Conservation (phyloP, 1,284 basidiomycete species). For the Heterobasidion occidentale region DNA sequence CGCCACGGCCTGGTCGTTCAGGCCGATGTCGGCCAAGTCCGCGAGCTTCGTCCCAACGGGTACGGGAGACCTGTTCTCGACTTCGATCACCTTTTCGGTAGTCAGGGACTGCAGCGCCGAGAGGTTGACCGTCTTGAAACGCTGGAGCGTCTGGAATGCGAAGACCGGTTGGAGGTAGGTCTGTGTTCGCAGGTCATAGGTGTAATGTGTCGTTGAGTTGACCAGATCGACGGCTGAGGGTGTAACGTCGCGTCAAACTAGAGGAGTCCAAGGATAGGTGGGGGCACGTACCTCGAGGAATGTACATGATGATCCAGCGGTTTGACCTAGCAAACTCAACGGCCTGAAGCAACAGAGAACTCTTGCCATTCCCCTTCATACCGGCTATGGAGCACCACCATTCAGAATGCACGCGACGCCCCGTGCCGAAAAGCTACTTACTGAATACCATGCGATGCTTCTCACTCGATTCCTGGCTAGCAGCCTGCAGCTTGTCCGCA, state of each 20-base stretch:
- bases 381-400: conserved; percentile 44
- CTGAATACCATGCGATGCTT: conserved; percentile 54
- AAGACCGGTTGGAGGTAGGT: conserved; percentile 75
- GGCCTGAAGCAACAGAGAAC: conserved; percentile 73
- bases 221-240: conserved; percentile 61
- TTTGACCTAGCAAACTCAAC: conserved; percentile 66
- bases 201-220: conserved; percentile 70
- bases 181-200: conserved; percentile 69
- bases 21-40: conserved; percentile 53
- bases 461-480: conserved; percentile 31
- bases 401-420: conserved; percentile 6
- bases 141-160: conserved; percentile 52
- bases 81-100: conserved; percentile 30
- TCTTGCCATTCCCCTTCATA: conserved; percentile 78
- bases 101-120: conserved; percentile 30
- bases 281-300: conserved; percentile 68
- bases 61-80: conserved; percentile 41
- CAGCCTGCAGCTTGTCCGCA: conserved; percentile 40
- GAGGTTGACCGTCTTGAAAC: conserved; percentile 49
- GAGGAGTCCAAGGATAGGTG: not conserved
- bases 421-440: conserved; percentile 23
- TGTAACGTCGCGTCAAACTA: not conserved
- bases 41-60: conserved; percentile 41
- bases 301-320: conserved; percentile 83
- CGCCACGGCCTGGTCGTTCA: conserved; percentile 46